Base-by-base conservation (phyloP, 2,329 filamentous ascomycete genomes). In the Pseudogymnoascus sp. region DNA sequence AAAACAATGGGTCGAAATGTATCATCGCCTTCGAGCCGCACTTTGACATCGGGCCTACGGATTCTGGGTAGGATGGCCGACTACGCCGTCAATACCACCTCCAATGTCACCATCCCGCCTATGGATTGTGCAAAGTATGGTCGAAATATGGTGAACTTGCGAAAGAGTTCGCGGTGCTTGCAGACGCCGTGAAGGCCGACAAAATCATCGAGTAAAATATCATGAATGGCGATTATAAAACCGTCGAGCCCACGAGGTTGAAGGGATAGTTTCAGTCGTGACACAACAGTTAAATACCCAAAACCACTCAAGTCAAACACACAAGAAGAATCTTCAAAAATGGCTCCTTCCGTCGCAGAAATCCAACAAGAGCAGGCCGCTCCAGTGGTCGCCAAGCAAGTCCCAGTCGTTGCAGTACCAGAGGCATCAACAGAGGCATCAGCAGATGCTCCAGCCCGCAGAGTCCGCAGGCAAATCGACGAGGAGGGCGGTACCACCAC, bases 401-500 rank as follows among this genome's bases (percentile, higher is more conserved):
- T 2, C 0, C 48, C 48, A 21, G 48, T 55, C 17, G 48, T 55
- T 5, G 29, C 48, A 55, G 48, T 55, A 13, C 48, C 48, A 55
- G 48, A 55, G 48, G 48, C 29, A 7, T 17, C 48, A 33, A 55
- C 21, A 39, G 42, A 48, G 48, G 15, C 48, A 33, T 33, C 48
- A 13, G 29, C 48, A 55, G 27, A 55, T 55, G 27, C 48, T 12
- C 48, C 27, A 55, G 13, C 15, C 9, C 42, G 62, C 3, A 66
- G 63, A 41, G 61, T 66, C 9, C 65, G 65, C 39, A 62, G 64
- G 59, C 64, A 67, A 62, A 68, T 66, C 17, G 65, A 68, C 9
- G 44, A 64, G 8, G 65, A 68, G 59, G 67, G 64, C 39, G 67
- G 66, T 2, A 68, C 64, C 27, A 67, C 66, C 10, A 63, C 63